Percentiles rank a stretch among this genome's conserved stretches.
Conservation (phyloP, 352 stramenopile genomes). For the Phytophthora agathidicida region DNA sequence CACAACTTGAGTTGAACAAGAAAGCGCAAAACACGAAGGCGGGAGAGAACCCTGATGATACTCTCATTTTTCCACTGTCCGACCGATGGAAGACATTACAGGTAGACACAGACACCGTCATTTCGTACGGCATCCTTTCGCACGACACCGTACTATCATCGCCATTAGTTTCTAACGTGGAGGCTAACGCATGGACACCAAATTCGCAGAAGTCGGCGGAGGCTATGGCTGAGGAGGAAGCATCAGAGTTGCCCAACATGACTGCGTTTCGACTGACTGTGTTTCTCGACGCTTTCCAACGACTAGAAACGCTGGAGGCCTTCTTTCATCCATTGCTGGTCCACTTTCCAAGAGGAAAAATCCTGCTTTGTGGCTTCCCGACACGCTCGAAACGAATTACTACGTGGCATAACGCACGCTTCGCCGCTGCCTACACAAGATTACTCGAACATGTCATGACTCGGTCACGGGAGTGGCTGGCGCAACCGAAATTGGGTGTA, state of each 20-base stretch:
- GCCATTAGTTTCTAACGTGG: not conserved
- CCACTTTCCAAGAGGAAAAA: constrained; percentile 67
- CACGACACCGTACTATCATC: constrained; percentile 31
- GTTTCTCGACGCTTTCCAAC: constrained; percentile 73
- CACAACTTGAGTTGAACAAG: constrained; percentile 18
- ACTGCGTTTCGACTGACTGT: constrained; percentile 62
- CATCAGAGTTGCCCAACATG: not conserved
- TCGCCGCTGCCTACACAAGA: constrained; percentile 49
- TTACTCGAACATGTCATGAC: constrained; percentile 60
- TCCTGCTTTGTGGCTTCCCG: constrained; percentile 69
- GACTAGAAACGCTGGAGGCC: constrained; percentile 53
- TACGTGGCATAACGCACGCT: constrained; percentile 59
- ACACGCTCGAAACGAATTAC: constrained; percentile 35
- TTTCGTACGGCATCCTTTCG: constrained; percentile 60
- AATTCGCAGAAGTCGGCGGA: constrained; percentile 11
- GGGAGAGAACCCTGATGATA: constrained; percentile 16
- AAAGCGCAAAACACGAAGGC: constrained; percentile 9
- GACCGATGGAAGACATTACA: constrained; percentile 47
- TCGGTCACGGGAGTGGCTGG: constrained; percentile 68
- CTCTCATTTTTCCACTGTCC: constrained; percentile 47
- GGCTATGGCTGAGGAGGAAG: constrained; percentile 15
- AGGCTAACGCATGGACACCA: constrained; percentile 2
- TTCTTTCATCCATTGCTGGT: constrained; percentile 68
- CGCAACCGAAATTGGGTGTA: constrained; percentile 71
- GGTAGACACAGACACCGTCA: constrained; percentile 46